phyloP scores from a whole-genome alignment of 352 stramenopile genomes.

The Pythium aristosporum region DNA sequence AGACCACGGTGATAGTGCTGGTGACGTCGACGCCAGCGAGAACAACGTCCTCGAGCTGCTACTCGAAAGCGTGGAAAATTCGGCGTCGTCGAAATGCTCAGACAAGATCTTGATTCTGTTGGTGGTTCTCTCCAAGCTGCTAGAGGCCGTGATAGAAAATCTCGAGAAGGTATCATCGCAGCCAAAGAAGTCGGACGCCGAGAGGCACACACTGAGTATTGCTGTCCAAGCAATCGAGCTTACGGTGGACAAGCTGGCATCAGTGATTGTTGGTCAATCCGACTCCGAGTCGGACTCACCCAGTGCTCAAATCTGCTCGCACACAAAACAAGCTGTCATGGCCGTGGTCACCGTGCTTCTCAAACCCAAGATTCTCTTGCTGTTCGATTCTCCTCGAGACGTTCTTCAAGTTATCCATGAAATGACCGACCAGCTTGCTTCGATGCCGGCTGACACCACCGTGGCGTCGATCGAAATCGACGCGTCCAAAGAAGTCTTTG shows the following conservation, averaged over 20 bases:
- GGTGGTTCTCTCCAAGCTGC: constrained; percentile 13
- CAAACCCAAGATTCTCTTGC: constrained; percentile 48
- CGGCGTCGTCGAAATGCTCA: background rate
- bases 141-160: constrained; percentile 1
- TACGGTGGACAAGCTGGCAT: constrained; percentile 17
- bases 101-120: constrained; percentile 22
- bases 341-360: constrained; percentile 23
- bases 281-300: background rate
- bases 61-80: constrained; percentile 15
- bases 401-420: constrained; percentile 40
- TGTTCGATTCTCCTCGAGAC: constrained; percentile 55
- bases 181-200: background rate
- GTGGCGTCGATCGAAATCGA: background rate
- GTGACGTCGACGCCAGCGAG: background rate
- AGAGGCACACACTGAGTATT: constrained; percentile 8
- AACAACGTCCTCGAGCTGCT: constrained; percentile 15
- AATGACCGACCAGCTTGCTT: constrained; percentile 5
- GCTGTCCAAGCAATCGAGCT: constrained; percentile 16
- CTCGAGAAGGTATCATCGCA: background rate
- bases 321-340: constrained; percentile 7
- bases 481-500: background rate
- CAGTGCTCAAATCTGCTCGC: background rate
- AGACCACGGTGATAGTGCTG: background rate
- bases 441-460: background rate
- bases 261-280: constrained; percentile 3